Evolutionary conservation across 2,329 filamentous ascomycete species (phyloP).

Genomic region (Lizonia empirigonia): DNA sequence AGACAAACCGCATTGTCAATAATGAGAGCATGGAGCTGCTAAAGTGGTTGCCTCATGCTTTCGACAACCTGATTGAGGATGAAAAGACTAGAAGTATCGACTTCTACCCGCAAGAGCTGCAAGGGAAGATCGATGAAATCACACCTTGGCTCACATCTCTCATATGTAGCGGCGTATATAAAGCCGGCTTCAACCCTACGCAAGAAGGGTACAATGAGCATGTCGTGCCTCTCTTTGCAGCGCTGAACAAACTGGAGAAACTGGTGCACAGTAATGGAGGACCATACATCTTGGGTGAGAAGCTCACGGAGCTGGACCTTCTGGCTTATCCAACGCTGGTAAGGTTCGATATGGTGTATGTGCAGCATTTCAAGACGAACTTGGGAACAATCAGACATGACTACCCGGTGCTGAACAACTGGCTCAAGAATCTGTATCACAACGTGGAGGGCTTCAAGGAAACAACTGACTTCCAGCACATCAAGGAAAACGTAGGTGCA

Average conservation of each 20-base stretch:
- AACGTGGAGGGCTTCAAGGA: conserved; percentile 60
- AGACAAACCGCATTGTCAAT: conserved; percentile 61
- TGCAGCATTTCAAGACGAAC: conserved; percentile 71
- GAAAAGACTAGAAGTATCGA: conserved; percentile 50
- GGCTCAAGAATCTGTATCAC: conserved; percentile 66
- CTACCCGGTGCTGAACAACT: conserved; percentile 66
- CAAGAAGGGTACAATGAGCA: conserved; percentile 63
- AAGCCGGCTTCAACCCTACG: conserved; percentile 62
- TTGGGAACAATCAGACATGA: conserved; percentile 64
- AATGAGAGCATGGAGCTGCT: conserved; percentile 66
- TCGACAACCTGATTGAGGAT: conserved; percentile 56
- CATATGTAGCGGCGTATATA: conserved; percentile 66
- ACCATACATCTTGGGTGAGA: conserved; percentile 61
- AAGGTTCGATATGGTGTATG: conserved; percentile 66
- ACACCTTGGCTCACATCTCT: conserved; percentile 61
- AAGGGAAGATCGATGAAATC: conserved; percentile 58
- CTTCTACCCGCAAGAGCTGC: conserved; percentile 60
- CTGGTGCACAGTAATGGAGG: conserved; percentile 55
- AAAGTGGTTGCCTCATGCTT: conserved; percentile 62
- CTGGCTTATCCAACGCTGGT: conserved; percentile 63
- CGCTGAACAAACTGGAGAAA: conserved; percentile 64
- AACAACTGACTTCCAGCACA: conserved; percentile 69
- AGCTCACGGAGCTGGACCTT: conserved; percentile 65
- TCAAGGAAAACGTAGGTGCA: conserved; percentile 65
- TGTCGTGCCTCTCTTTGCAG: conserved; percentile 62